Evolutionary conservation across 2,329 filamentous ascomycete genomes (phyloP).

Genomic region (Penicillium sp.): DNA sequence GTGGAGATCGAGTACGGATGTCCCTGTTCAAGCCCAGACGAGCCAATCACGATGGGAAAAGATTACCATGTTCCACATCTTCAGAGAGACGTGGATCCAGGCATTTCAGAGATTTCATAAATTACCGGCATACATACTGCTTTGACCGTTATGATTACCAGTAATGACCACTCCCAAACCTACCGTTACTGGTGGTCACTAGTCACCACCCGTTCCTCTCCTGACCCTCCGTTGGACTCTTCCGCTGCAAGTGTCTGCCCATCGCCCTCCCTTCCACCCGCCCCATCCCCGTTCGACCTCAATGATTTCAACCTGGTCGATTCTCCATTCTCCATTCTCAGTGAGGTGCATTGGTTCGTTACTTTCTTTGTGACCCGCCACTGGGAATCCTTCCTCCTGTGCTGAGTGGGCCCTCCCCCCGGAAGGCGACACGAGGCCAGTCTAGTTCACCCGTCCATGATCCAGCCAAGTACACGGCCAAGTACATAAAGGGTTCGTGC

Average conservation of each 20-base stretch:
- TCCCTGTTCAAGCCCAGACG: neutral
- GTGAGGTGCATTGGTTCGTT: neutral
- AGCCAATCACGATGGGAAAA: neutral
- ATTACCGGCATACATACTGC: neutral
- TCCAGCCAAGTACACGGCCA: neutral
- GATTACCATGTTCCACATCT: neutral
- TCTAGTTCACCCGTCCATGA: neutral
- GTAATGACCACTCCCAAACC: neutral
- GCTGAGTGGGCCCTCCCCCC: neutral
- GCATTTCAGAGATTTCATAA: neutral
- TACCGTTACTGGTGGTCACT: neutral
- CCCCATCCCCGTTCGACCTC: neutral
- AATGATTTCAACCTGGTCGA: neutral
- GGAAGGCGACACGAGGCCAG: neutral
- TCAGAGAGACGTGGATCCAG: neutral
- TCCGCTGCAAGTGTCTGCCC: neutral
- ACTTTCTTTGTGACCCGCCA: conserved; percentile 1
- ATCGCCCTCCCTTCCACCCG: neutral
- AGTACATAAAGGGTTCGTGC: conserved; percentile 8
- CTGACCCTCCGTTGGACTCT: neutral
- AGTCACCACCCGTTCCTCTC: neutral
- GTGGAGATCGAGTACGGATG: neutral
- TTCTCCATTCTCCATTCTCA: neutral
- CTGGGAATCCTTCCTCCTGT: neutral
- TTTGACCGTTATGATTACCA: neutral